Evolutionary conservation across 768 basidiomycete species (phyloP), one percentile per base, ranked within the genome.

Genomic region (Exidia glandulosa): DNA sequence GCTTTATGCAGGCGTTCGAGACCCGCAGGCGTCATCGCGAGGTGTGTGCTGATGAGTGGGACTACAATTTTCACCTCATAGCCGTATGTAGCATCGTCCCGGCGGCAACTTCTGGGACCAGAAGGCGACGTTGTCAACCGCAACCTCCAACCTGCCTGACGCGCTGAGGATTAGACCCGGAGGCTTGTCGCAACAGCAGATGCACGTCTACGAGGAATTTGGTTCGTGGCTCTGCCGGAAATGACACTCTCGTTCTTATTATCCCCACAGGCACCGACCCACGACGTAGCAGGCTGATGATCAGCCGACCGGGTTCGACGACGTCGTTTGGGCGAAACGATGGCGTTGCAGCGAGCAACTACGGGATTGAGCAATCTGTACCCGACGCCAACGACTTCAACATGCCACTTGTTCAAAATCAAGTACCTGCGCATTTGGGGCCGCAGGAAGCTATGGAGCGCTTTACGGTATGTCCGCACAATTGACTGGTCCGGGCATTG

Each of bases 121-220:
- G 12, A 77, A 82, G 33, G 86, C 88, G 62, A 81, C 79, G 60
- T 83, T 76, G 16, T 81, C 88, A 7, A 85, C 80, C 61, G 88
- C 90, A 66, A 80, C 84, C 3, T 72, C 79, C 2, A 81, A 76
- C 58, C 79, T 99, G 47, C 96, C 96, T 3, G 94, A 98, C 65
- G 86, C 90, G 30, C 76, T 99, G 55, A 84, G 94, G 36, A 82
- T 98, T 70, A 88, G 90, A 67, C 77, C 84, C 12, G 83, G 77
- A 48, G 96, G 96, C 37, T 75, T 99, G 10, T 87, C 90, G 63
- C 76, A 81, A 23, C 82, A 85, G 64, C 96, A 99, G 71, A 74
- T 85, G 34, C 81, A 83, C 54, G 93, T 99, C 12, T 99, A 99
- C 72, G 94, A 97, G 65, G 96, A 99, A 69, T 98, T 99, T 64